Percentiles rank a stretch among this genome's conserved stretches.
Evolutionary conservation across 176 grass and related monocot genomes (phyloP).

Genomic region (Oryza meridionalis): DNA sequence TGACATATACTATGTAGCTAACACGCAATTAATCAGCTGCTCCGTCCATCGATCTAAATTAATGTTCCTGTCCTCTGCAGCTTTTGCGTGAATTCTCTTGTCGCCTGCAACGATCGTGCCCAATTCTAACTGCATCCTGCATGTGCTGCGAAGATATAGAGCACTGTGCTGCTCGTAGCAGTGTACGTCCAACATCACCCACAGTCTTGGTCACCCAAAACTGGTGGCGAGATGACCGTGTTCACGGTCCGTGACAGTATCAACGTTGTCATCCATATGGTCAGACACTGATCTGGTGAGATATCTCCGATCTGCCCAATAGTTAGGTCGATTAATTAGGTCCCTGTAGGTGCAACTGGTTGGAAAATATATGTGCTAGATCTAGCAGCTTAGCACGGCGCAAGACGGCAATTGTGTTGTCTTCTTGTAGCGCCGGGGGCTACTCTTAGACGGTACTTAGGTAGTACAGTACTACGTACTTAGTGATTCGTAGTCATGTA

Average conservation of each 20-base stretch:
- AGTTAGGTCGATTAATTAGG: not conserved
- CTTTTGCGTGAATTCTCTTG: not conserved
- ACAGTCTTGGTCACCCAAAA: slow-evolving; percentile 13
- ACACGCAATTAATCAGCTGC: too few relatives aligned
- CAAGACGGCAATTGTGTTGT: not conserved
- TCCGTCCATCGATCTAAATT: not conserved
- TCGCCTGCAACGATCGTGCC: not conserved
- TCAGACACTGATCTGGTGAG: not conserved
- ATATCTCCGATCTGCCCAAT: not conserved
- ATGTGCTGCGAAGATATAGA: not conserved
- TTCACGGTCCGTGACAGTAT: not conserved
- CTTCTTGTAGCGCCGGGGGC: not conserved
- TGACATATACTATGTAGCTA: too few relatives aligned
- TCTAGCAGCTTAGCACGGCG: not conserved
- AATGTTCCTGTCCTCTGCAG: not conserved
- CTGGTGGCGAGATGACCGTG: not conserved
- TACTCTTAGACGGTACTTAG: not conserved
- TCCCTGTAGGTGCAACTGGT: not conserved
- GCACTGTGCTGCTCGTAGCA: not conserved
- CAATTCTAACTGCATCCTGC: not conserved
- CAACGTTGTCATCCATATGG: not conserved
- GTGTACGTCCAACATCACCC: slow-evolving; percentile 16
- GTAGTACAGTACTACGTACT: too few relatives aligned
- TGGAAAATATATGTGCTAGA: not conserved
- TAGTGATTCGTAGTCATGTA: not conserved